Conservation (phyloP, 768 basidiomycete species). For the Paxillus rubicundulus region DNA sequence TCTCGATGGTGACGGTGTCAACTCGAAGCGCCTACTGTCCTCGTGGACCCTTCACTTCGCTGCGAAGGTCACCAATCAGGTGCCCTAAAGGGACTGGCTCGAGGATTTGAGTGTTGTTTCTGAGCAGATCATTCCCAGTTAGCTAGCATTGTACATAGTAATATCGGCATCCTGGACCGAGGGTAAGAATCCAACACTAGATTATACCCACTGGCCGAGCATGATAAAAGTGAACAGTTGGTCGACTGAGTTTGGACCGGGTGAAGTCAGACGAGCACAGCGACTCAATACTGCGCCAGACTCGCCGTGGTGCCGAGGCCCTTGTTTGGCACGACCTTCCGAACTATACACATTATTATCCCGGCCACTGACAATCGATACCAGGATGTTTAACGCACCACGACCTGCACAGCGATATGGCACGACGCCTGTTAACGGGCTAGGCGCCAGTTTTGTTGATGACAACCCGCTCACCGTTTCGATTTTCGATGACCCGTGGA, state of each 20-base stretch:
- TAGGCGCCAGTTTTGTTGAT: conserved; percentile 72
- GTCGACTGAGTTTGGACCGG: neutral
- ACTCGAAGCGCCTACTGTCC: conserved; percentile 74
- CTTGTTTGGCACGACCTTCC: conserved; percentile 16
- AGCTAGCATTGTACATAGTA: conserved; percentile 19
- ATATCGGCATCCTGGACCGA: conserved; percentile 15
- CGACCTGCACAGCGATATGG: conserved; percentile 70
- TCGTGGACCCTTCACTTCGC: conserved; percentile 96
- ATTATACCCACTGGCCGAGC: neutral
- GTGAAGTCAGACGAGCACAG: too few species aligned
- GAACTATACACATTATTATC: too few species aligned
- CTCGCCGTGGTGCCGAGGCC: neutral
- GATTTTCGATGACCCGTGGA: conserved; percentile 83
- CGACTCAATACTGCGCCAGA: neutral
- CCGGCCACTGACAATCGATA: conserved; percentile 5
- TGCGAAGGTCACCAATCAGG: conserved; percentile 56
- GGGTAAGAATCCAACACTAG: conserved; percentile 1
- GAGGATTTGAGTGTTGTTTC: conserved; percentile 5
- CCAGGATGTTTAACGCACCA: conserved; percentile 81
- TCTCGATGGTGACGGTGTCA: conserved; percentile 82
- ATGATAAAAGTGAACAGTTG: too few species aligned
- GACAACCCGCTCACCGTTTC: conserved; percentile 74
- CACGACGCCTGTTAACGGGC: conserved; percentile 50
- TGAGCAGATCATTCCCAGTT: conserved; percentile 2
- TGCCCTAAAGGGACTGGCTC: conserved; percentile 15